Base-by-base conservation (phyloP, 768 basidiomycete genomes). In the Obba rivulosa region DNA sequence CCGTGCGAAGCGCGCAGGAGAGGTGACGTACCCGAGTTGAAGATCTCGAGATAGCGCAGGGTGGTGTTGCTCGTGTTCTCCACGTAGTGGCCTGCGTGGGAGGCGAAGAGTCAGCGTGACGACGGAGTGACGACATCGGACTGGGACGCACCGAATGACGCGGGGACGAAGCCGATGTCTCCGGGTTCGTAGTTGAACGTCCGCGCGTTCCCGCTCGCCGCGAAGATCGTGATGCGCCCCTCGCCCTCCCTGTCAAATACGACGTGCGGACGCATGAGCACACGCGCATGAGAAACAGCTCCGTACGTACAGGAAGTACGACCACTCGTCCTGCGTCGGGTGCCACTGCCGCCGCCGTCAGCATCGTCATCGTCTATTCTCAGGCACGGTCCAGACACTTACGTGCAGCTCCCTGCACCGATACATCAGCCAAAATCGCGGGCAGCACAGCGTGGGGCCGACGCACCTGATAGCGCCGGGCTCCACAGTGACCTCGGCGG, bases 51-150 rank as follows among this genome's bases (percentile, higher is more conserved):
- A 58, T 77, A 79, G 51, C 64, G 69, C 34, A 85, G 60, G 2
- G 82, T 76, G 2, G 73, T 70, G 53, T 81, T 77, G 14, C 82
- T 81, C 3, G 73, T 79, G 61, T 85, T 83, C 60, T 85, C 81
- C 22, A 85, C 69, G 57, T 85, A 84, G 57, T 86, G 84, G 1
- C 62, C 81, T 51, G 37, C 28, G 48, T 23, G 25, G 37, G 23
- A 42, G 8, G 9, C 23, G 18, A 40, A 17, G 4, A 8, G 21
- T 41, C 41, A 41, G 18, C 31, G 18, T 17, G 5, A 3, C 3
- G 5, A 20, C 13, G 2, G 23, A 11, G 39, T 49, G 24, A 14
- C 17, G 2, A 11, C 13, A 22, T n/a, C 8, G n/a, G 42, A 34
- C 18, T 3, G 11, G n/a, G n/a, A 25, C 44, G n/a, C 23, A 47